Evolutionary conservation across 495 filamentous ascomycete species (phyloP), one percentile per base, ranked within the genome.

Genomic region (Podospora australis): DNA sequence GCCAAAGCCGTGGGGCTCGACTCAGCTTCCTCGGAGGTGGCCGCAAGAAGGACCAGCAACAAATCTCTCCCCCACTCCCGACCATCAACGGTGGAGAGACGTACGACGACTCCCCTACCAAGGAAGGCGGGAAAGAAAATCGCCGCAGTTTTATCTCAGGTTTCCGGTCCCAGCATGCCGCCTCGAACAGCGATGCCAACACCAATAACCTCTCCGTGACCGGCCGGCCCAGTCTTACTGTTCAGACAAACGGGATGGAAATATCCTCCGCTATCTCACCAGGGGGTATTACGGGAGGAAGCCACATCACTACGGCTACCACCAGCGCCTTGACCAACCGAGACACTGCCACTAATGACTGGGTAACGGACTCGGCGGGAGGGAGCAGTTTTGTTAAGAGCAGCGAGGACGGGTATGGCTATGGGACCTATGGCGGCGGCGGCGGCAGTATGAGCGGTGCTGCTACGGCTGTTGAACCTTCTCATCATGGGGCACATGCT

Each of bases 21-120:
- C 65, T 74, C 23, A 73, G 70, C 55, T 74, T 76, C 58, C 57
- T 76, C 11, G 68, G 70, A 10, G 66, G 69, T 26, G 64, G 70
- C 21, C 70, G 65, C 55, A 71, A 70, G 54, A 62, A 54, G 25
- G 34, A 44, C 7, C 29, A 40, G 7, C 35, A 50, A 44, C 16
- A 44, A 11, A 8, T 13, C 44, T 23, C 40, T 24, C 40, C 47
- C 22, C 39, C 41, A 10, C 50, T 40, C 23, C 48, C 50, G 6
- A 58, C 26, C 4, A 29, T 30, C 36, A 48, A 26, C 24, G 40
- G 61, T 58, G 42, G 36, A 23, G 30, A 44, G 21, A 30, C 48
- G 29, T 21, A 25, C 3, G 10, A 32, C 45, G 10, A 29, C 11
- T 13, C 42, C 35, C 39, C 40, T 28, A 32, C 34, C 42, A 46